These are phyloP conservation scores for Trichoderma afroharzianum DNA, from an alignment of 2,329 filamentous ascomycete genomes.

Conservation along the genomic window DNA sequence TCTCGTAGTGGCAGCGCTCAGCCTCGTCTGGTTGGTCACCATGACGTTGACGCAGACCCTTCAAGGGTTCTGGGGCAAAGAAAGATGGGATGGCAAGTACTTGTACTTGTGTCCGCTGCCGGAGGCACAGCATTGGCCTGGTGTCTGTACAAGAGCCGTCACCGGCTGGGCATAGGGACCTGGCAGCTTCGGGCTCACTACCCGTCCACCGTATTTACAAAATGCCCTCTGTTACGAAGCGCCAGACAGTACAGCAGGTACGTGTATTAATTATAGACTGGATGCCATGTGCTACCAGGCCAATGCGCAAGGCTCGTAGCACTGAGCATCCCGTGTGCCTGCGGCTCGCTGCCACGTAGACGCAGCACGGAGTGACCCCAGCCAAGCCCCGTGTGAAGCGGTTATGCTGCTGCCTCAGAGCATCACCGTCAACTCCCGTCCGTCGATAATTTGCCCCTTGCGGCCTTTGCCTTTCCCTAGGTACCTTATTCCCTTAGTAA, in stretches of 20 bases:
- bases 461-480: background rate
- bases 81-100: background rate
- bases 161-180: background rate
- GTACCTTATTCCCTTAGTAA: background rate
- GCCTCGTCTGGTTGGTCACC: constrained; percentile 9
- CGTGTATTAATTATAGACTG: background rate
- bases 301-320: background rate
- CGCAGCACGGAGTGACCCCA: background rate
- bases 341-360: constrained; percentile 13
- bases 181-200: background rate
- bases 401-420: background rate
- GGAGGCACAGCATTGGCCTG: background rate
- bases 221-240: background rate
- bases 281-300: background rate
- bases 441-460: background rate
- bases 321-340: background rate
- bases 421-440: background rate
- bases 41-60: constrained; percentile 7
- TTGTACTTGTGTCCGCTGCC: background rate
- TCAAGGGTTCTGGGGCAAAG: background rate
- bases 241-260: background rate
- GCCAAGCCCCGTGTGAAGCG: background rate
- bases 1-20: background rate
- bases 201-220: background rate
- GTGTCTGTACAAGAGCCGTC: background rate